These are phyloP conservation scores for Ustilago trichophora DNA, from an alignment of 1,284 basidiomycete species.

Conservation along the genomic window DNA sequence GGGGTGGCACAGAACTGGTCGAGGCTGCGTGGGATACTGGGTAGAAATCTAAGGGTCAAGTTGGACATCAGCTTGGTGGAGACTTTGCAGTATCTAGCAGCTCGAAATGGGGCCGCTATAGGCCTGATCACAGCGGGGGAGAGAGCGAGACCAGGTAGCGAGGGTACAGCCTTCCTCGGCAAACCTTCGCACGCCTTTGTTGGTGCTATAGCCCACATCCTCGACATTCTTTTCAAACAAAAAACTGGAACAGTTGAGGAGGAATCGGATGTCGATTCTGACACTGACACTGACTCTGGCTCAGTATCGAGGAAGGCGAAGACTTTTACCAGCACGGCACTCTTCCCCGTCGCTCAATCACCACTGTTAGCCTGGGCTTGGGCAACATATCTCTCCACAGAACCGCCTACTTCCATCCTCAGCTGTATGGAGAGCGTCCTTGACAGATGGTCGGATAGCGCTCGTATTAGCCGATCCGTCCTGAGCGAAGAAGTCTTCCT, in stretches of 20 bases:
- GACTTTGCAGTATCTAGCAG: constrained; percentile 9
- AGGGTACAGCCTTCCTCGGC: constrained; percentile 18
- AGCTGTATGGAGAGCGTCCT: constrained; percentile 8
- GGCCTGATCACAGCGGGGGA: constrained; percentile 11
- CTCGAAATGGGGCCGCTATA: background rate
- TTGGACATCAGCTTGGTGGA: constrained; percentile 10
- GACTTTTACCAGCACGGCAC: too few relatives aligned
- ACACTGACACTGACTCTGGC: too few relatives aligned
- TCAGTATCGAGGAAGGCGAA: too few relatives aligned
- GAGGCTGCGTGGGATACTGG: background rate
- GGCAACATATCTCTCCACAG: constrained; percentile 2
- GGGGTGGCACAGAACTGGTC: background rate
- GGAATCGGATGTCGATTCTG: too few relatives aligned
- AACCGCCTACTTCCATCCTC: background rate
- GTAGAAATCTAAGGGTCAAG: background rate
- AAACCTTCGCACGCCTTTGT: background rate
- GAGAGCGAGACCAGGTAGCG: constrained; percentile 9
- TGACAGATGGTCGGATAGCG: constrained; percentile 11
- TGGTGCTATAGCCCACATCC: constrained; percentile 5
- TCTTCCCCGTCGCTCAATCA: constrained; percentile 6
- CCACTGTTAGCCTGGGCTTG: constrained; percentile 29
- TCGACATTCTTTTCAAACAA: constrained; percentile 1
- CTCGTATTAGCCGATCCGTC: constrained; percentile 5
- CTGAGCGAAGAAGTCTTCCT: constrained; percentile 70
- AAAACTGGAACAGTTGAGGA: too few relatives aligned